Evolutionary conservation across 2,329 filamentous ascomycete genomes (phyloP), one percentile per base, ranked within the genome.

Genomic region (Fusarium verrucosum): DNA sequence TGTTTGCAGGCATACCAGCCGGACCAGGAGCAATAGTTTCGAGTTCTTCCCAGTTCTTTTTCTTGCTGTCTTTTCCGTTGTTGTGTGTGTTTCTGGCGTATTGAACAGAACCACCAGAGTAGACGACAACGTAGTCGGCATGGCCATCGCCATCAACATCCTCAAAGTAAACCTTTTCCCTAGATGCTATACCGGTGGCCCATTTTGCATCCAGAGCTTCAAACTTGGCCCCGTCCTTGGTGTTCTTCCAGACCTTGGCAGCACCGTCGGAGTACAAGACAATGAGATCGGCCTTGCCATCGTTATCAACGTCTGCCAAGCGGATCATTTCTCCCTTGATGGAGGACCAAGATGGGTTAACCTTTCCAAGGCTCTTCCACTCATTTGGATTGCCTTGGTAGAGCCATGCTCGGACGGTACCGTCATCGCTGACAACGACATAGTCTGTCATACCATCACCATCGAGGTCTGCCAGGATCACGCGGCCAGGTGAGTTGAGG

Each of bases 221-320:
- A 14, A 62, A 64, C 36, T 54, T 58, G 6, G 32, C 38, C 22
- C 58, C 58, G 10, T 53, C 44, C 4, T 65, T 28, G 3, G 17
- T 19, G 13, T 66, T 67, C 17, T 51, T 67, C 58, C 50, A 63
- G 6, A 57, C 62, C 19, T 57, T 67, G 11, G 64, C 65, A 7
- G 62, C 54, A 3, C 58, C 59, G 7, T 65, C 46, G 5, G 22
- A 2, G 2, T 61, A 58, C 3, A 66, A 2, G 7, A n/a, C 63
- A 4, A 63, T 58, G 0, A 60, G 6, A 10, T 62, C 55, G 5
- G 57, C 60, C 25, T 52, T 63, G 13, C 60, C 51, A 35, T 61
- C 60, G 14, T 61, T 63, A 7, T 63, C 60, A 3, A 63, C 57
- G 26, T 61, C 60, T 2, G 60, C 60, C 4, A 63, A 11, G 10